Base-by-base conservation (phyloP, 1,284 basidiomycete genomes). In the Butyriboletus regius region DNA sequence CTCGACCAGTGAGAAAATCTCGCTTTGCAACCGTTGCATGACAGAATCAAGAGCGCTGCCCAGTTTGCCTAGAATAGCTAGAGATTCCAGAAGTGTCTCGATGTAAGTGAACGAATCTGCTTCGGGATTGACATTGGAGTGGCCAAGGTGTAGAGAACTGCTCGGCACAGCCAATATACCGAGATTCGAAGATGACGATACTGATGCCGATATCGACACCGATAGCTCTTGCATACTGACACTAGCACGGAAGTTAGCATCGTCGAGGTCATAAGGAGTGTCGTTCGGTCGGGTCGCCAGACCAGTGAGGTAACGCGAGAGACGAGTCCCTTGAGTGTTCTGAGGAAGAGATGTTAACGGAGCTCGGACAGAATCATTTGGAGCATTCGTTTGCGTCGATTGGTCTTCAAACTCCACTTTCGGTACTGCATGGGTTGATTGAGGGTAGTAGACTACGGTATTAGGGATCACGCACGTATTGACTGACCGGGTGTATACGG, bases 41-140 rank as follows among this genome's bases (percentile, higher is more conserved):
- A 98, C 74, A 36, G 79, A 79, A 61, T 99, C 96, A 26, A 98
- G 73, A 6, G 85, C 91, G 44, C 76, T 80, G 3, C 91, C 90
- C 1, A 98, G 76, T 66, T 90, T 90, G 14, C 94, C 95, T 8
- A 99, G 75, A 4, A 91, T 85, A 10, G 92, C 87, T 10, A 98
- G 76, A 10, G 92, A 88, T 67, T 99, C 96, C 18, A 98, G 75
- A 3, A 99, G 75, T 17, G 85, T 91, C 70, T 98, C 96, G 57
- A 98, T 86, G 67, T 98, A 98, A 5, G 82, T 71, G 69, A 97
- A 99, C 1, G 91, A 93, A 67, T 98, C 91, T 17, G 82, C 75
- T 69, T 98, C 96, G 1, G 93, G 91, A 61, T 94, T 95, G 49
- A 67, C 57, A 41, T 52, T 54, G 55, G 55, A 46, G 13, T 60